These are phyloP conservation scores for Alternaria ventricosa DNA, from an alignment of 2,329 filamentous ascomycete species.

Conservation along the genomic window DNA sequence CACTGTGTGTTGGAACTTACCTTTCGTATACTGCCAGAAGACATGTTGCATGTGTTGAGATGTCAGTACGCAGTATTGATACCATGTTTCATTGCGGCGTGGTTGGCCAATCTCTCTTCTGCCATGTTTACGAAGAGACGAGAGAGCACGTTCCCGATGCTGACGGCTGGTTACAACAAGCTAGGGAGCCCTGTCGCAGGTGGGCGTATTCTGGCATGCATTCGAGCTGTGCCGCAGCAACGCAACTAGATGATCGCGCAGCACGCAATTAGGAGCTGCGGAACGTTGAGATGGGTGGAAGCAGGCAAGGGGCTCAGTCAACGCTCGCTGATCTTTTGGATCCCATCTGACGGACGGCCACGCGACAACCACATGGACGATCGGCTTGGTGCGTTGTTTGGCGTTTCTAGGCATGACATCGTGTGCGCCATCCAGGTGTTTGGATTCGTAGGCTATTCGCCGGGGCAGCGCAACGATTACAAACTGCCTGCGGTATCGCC, in stretches of 20 bases:
- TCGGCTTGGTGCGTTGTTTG: conserved; percentile 14
- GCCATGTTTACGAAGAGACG: background rate
- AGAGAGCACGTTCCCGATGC: conserved; percentile 5
- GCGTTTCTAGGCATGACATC: conserved; percentile 7
- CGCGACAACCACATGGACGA: conserved; percentile 22
- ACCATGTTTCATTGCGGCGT: conserved; percentile 22
- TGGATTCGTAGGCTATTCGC: background rate
- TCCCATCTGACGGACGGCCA: conserved; percentile 11
- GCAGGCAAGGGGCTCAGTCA: background rate
- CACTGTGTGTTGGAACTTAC: background rate
- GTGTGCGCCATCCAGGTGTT: conserved; percentile 8
- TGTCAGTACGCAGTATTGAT: conserved; percentile 4
- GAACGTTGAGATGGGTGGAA: background rate
- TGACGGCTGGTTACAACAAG: background rate
- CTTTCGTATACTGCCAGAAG: background rate
- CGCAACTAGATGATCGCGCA: conserved; percentile 18
- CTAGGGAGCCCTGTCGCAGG: conserved; percentile 2
- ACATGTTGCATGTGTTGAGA: conserved; percentile 3
- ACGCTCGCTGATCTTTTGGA: conserved; percentile 3
- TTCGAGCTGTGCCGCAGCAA: conserved; percentile 6
- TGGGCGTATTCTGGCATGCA: conserved; percentile 5
- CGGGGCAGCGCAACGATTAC: background rate
- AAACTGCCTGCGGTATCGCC: background rate
- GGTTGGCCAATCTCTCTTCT: conserved; percentile 4
- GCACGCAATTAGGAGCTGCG: conserved; percentile 9